Percentiles rank a stretch among this genome's conserved stretches.
phyloP scores from a whole-genome alignment of 345 rosid species.

The Acer campestre region DNA sequence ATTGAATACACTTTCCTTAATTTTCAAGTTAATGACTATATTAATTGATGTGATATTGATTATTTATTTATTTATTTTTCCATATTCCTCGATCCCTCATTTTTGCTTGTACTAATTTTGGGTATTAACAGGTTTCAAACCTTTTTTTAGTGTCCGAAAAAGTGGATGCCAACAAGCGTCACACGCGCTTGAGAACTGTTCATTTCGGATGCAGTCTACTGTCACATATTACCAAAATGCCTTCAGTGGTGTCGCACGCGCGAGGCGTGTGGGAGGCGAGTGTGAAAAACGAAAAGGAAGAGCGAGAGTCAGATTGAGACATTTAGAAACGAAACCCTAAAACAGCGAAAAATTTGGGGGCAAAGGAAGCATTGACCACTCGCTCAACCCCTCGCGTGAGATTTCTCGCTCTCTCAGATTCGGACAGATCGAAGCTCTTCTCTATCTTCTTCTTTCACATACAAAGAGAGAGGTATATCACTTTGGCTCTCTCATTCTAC shows the following conservation, averaged over 20 bases:
- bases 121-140: too few species aligned
- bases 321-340: slow-evolving; percentile 20
- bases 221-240: too few species aligned
- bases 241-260: not conserved
- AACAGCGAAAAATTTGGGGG: slow-evolving; percentile 13
- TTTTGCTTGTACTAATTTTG: too few species aligned
- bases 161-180: too few species aligned
- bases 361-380: slow-evolving; percentile 14
- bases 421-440: slow-evolving; percentile 11
- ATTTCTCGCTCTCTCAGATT: not conserved
- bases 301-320: slow-evolving; percentile 24
- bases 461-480: slow-evolving; percentile 9
- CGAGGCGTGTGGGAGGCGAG: slow-evolving; percentile 2
- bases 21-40: too few species aligned
- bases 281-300: not conserved
- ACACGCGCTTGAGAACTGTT: too few species aligned
- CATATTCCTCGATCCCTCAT: too few species aligned
- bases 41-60: too few species aligned
- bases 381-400: slow-evolving; percentile 26
- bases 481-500: not conserved
- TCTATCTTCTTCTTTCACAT: not conserved
- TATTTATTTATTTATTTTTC: too few species aligned
- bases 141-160: too few species aligned
- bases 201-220: too few species aligned
- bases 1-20: too few species aligned